Evolutionary conservation across 78 protist species (phyloP), one percentile per base, ranked within the genome.

Genomic region (Creolimax fragrantissima): DNA sequence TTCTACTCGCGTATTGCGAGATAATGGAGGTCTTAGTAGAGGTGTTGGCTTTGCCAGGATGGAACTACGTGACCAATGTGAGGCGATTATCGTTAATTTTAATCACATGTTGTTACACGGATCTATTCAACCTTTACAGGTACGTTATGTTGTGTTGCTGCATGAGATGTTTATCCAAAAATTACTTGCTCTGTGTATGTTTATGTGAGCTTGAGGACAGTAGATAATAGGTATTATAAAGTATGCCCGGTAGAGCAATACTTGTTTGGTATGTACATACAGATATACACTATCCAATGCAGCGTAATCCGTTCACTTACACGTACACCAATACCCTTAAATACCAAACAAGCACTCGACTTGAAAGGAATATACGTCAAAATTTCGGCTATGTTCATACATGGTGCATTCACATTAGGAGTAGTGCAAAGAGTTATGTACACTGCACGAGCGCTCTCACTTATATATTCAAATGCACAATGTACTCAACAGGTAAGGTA

Each of bases 1-100:
- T 32, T 91, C 92, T n/a, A n/a, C 88, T 41, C 86, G 89, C 36
- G 67, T 91, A 11, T 42, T 91, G 4, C 92, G 92, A 11, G 92
- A 91, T 45, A 41, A 42, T 74, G 5, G 5, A n/a, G 86, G 86
- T 4, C 0, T 91, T 43, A 11, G 84, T 4, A 84, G 92, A 3
- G 92, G 92, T 5, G 92, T 91, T 3, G 92, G 92, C 4, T 91
- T 91, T 11, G 35, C 85, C 4, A 45, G 92, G 83, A 42, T 89
- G 91, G 91, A 89, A n/a, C 7, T 41, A 4, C 91, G 37, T 3
- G 91, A 89, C 7, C 45, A 39, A 6, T 89, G 91, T 43, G 91
- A 89, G 81, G n/a, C n/a, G 6, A 45, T 89, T 83, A 89, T 89
- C 91, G 3, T 5, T 37, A 43, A 5, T 35, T 89, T 89, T 43